Evolutionary conservation across 208 protist genomes (phyloP).

Genomic region (Acanthamoeba culbertsoni): DNA sequence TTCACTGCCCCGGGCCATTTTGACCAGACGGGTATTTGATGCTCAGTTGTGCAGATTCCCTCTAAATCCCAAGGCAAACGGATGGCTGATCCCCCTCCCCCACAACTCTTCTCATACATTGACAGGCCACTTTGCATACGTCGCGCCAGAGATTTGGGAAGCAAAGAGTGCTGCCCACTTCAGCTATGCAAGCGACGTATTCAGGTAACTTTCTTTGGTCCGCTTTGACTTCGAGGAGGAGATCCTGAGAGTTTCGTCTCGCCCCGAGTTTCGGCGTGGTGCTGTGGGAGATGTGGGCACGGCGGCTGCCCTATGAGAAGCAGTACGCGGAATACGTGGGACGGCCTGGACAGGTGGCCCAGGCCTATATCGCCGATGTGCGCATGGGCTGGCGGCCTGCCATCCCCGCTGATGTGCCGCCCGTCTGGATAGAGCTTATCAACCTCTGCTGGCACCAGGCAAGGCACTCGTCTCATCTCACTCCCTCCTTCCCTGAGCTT

Average conservation of each 20-base stretch:
- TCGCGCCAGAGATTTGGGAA: constrained; percentile 28
- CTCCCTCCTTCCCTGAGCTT: neutral
- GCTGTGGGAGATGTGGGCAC: constrained; percentile 28
- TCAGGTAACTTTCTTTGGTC: neutral
- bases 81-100: neutral
- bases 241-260: too few species aligned
- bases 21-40: constrained; percentile 8
- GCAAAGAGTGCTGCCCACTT: constrained; percentile 8
- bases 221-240: neutral
- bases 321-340: constrained; percentile 1
- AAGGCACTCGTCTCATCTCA: too few species aligned
- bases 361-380: neutral
- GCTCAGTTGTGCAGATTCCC: too few species aligned
- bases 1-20: neutral
- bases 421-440: neutral
- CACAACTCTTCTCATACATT: neutral
- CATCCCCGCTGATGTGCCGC: neutral
- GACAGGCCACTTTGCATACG: constrained; percentile 36
- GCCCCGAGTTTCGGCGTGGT: constrained; percentile 41
- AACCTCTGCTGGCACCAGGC: constrained; percentile 23
- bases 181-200: constrained; percentile 1
- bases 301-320: neutral
- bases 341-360: neutral
- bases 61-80: too few species aligned
- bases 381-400: constrained; percentile 11